phyloP scores from a whole-genome alignment of 1,139 yeast species.

The Protomyces gravidus region DNA sequence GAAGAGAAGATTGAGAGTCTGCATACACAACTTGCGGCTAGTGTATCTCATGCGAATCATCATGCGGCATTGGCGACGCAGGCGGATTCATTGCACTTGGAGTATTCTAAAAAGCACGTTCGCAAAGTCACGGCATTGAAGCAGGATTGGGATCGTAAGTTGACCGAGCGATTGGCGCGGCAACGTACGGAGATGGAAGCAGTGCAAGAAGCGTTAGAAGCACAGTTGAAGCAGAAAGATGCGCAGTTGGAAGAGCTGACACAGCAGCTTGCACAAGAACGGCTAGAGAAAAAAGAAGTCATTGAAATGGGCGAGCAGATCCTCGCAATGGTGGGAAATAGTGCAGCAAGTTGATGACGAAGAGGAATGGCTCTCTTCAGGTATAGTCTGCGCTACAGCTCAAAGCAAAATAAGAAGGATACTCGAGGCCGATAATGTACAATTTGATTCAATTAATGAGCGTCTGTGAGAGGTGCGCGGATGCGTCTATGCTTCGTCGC shows the following conservation, averaged over 20 bases:
- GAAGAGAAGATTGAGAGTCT: slow-evolving; percentile 9
- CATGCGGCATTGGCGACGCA: slow-evolving; percentile 22
- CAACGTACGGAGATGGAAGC: background rate
- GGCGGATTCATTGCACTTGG: slow-evolving; percentile 24
- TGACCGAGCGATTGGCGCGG: slow-evolving; percentile 8
- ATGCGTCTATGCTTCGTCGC: background rate
- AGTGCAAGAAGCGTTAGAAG: slow-evolving; percentile 1
- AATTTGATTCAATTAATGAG: background rate
- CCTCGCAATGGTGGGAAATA: slow-evolving; percentile 5
- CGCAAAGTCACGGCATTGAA: slow-evolving; percentile 29
- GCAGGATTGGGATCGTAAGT: slow-evolving; percentile 27
- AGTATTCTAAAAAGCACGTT: slow-evolving; percentile 29
- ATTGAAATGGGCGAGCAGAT: slow-evolving; percentile 24
- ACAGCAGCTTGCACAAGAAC: slow-evolving; percentile 13
- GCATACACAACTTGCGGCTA: slow-evolving; percentile 13
- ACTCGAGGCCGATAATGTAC: background rate
- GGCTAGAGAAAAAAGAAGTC: slow-evolving; percentile 26
- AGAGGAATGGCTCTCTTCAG: no score
- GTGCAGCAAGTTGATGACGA: background rate
- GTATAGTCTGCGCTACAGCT: background rate
- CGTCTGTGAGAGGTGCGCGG: background rate
- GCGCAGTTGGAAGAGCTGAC: background rate
- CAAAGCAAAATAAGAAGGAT: background rate
- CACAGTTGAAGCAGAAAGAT: slow-evolving; percentile 9
- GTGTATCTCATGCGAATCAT: slow-evolving; percentile 17